Evolutionary conservation across 805 yeast species (phyloP), one percentile per base, ranked within the genome.

Genomic region (Nematodospora valgi): DNA sequence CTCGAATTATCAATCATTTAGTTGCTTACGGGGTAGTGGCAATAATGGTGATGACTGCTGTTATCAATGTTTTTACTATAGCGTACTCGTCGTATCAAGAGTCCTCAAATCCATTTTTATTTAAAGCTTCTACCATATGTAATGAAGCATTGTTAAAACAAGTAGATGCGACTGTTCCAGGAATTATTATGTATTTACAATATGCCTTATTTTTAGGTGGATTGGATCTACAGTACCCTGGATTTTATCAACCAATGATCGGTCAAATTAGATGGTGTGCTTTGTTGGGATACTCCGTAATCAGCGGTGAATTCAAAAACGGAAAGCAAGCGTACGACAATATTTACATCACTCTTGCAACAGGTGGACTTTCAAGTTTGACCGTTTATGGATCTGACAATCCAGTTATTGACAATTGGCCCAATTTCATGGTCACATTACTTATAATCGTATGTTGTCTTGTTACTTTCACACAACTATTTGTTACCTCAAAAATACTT

Each of bases 61-160:
- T 59, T 3, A 43, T 73, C 17, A 64, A 75, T 23, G 41, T 61
- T 23, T 50, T 71, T 39, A 58, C 67, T 6, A 56, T 69, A 32
- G 72, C 59, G n/a, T 55, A 48, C 35, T 65, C 83, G 24, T 80
- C 84, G 0, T 74, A 70, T 49, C 79, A 73, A 58, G 86, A 78
- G 56, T 58, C 84, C 20, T 50, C 70, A 30, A 64, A 75, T 43
- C 72, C 79, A 22, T 70, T 75, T 48, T 47, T 78, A 37, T 60
- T 66, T 47, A 47, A 62, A 38, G 81, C 81, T 17, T 67, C 83
- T 5, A 72, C 80, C 19, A 76, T 76, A 30, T 78, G 83, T 51
- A 77, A 76, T 46, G 76, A 69, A 20, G 68, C 75, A 2, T 60
- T 80, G 31, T 58, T 80, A 23, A 64, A 68, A 27, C 79, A 80